These are phyloP conservation scores for Suillus hirtellus DNA, from an alignment of 768 basidiomycete genomes.

Conservation along the genomic window DNA sequence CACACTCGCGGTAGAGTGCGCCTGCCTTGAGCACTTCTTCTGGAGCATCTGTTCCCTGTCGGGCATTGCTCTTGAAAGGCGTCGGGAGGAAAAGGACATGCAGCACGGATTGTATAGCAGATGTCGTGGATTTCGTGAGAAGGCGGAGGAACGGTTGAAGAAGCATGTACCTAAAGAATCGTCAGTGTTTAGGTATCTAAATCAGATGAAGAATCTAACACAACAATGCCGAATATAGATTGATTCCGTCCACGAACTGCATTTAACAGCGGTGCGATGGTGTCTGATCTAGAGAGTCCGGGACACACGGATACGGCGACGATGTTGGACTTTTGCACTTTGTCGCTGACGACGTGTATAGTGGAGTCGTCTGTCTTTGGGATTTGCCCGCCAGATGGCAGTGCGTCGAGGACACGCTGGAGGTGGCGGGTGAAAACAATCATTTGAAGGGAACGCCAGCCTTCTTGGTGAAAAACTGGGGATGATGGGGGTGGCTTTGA, in stretches of 20 bases:
- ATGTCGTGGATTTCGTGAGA: conserved; percentile 64
- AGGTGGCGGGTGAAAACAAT: conserved; percentile 73
- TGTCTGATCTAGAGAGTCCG: conserved; percentile 73
- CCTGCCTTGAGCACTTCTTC: conserved; percentile 78
- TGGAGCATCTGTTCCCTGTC: conserved; percentile 27
- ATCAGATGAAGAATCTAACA: conserved; percentile 41
- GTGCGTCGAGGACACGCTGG: conserved; percentile 80
- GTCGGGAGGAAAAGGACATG: conserved; percentile 83
- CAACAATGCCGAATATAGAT: conserved; percentile 44
- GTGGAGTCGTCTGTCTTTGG: conserved; percentile 38
- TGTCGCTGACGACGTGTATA: conserved; percentile 40
- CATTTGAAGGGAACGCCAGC: conserved; percentile 62
- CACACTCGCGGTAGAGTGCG: conserved; percentile 75
- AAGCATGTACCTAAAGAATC: conserved; percentile 55
- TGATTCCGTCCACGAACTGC: conserved; percentile 30
- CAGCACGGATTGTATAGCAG: conserved; percentile 73
- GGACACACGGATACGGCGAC: conserved; percentile 74
- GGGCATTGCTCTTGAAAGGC: conserved; percentile 60
- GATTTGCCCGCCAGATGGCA: conserved; percentile 61
- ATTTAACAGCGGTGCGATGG: conserved; percentile 47
- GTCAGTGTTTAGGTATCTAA: conserved; percentile 10
- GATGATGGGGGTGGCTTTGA: conserved; percentile 29
- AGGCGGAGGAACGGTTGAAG: conserved; percentile 67
- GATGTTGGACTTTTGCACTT: conserved; percentile 68
- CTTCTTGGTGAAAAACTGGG: conserved; percentile 55